Percentiles rank a stretch among this genome's conserved stretches.
Evolutionary conservation across 176 grass and related monocot species (phyloP).

Genomic region (Paspalum vaginatum): DNA sequence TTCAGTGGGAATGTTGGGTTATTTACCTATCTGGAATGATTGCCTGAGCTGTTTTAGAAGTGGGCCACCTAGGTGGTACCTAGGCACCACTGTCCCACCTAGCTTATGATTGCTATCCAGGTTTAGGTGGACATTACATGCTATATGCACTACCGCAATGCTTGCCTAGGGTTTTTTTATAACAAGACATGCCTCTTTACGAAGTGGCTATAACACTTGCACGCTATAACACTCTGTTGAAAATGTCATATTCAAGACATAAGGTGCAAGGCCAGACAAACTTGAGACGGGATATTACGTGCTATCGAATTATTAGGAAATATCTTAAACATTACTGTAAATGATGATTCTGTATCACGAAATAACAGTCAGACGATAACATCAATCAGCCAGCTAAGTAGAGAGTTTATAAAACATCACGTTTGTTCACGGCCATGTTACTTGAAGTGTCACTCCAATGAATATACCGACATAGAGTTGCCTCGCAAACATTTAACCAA

Average conservation of each 20-base stretch:
- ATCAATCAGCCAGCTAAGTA: not conserved
- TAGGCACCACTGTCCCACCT: not conserved
- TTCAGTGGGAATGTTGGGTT: not conserved
- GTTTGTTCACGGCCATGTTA: not conserved
- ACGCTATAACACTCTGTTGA: not conserved
- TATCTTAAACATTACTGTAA: not conserved
- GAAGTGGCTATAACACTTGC: not conserved
- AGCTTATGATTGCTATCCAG: not conserved
- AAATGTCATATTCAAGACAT: constrained; percentile 1
- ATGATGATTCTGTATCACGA: not conserved
- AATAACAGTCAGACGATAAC: not conserved
- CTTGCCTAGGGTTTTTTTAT: not conserved
- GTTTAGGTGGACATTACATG: not conserved
- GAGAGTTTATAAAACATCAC: not conserved
- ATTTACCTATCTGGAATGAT: not conserved
- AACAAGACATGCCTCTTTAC: not conserved
- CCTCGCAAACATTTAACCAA: constrained; percentile 26
- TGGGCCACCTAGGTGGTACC: too few relatives aligned
- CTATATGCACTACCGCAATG: not conserved
- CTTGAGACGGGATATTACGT: not conserved
- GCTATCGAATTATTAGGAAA: not conserved
- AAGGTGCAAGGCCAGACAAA: constrained; percentile 4
- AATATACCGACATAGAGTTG: not conserved
- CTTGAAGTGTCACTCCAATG: not conserved
- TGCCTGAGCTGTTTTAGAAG: too few relatives aligned